Evolutionary conservation across 805 yeast genomes (phyloP).

Genomic region (Middelhovenomyces tepae): DNA sequence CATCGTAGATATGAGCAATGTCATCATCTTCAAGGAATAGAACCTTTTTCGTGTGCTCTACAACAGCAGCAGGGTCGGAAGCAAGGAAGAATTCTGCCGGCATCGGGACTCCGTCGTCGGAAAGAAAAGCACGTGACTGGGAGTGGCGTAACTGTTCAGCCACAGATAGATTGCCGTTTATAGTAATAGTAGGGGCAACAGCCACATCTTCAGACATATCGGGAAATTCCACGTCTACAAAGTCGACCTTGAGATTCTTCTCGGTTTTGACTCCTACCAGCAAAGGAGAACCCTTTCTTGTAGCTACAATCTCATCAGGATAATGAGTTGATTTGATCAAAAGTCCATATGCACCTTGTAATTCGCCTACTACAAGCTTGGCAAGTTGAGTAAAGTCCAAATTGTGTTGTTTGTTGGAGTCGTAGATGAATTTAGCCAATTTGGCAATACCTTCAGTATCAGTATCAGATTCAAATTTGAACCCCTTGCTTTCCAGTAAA

Average conservation of each 20-base stretch:
- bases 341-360: slow-evolving; percentile 97
- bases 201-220: slow-evolving; percentile 30
- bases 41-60: slow-evolving; percentile 95
- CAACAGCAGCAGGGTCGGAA: slow-evolving; percentile 94
- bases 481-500: slow-evolving; percentile 71
- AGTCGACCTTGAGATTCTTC: slow-evolving; percentile 90
- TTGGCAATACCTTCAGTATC: slow-evolving; percentile 98
- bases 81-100: slow-evolving; percentile 95
- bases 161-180: slow-evolving; percentile 44
- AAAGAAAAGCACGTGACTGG: slow-evolving; percentile 92
- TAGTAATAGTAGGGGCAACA: slow-evolving; percentile 8
- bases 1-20: slow-evolving; percentile 95
- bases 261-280: slow-evolving; percentile 96
- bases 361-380: slow-evolving; percentile 82
- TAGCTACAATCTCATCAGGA: slow-evolving; percentile 94
- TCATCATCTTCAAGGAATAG: slow-evolving; percentile 96
- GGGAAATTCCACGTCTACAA: slow-evolving; percentile 96
- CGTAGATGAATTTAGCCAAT: slow-evolving; percentile 83
- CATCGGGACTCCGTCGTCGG: slow-evolving; percentile 86
- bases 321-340: slow-evolving; percentile 84
- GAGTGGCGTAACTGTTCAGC: slow-evolving; percentile 70
- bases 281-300: slow-evolving; percentile 96
- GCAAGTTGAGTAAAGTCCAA: slow-evolving; percentile 87
- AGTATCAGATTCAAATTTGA: slow-evolving; percentile 79
- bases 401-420: slow-evolving; percentile 62